These are phyloP conservation scores for Stephanodiscus minutulus DNA, from an alignment of 108 stramenopile species.

Conservation along the genomic window DNA sequence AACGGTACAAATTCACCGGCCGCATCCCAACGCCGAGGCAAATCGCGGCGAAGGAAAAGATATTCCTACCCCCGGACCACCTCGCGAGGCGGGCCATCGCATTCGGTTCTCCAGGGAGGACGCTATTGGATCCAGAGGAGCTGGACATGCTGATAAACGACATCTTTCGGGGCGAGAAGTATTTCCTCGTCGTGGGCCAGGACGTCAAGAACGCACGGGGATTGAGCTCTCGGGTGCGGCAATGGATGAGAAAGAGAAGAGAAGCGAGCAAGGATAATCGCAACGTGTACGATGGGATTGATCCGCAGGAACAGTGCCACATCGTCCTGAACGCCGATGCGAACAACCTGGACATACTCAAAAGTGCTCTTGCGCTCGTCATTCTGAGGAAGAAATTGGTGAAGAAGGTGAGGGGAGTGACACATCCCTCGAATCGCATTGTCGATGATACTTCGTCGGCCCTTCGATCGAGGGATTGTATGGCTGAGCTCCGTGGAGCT, in stretches of 20 bases:
- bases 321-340: constrained; percentile 83
- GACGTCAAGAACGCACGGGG: constrained; percentile 62
- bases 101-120: constrained; percentile 74
- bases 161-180: constrained; percentile 71
- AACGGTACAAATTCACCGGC: constrained; percentile 13
- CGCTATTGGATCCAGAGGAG: constrained; percentile 66
- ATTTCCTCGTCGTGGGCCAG: constrained; percentile 72
- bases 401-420: constrained; percentile 20
- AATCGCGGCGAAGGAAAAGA: constrained; percentile 64
- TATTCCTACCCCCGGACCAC: constrained; percentile 73
- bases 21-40: constrained; percentile 64
- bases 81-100: constrained; percentile 69
- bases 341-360: constrained; percentile 76
- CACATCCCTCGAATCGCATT: constrained; percentile 4
- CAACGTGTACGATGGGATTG: constrained; percentile 21
- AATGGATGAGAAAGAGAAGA: constrained; percentile 36
- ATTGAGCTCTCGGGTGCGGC: constrained; percentile 45
- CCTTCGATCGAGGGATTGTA: constrained; percentile 64
- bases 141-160: constrained; percentile 54
- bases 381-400: constrained; percentile 61
- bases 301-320: constrained; percentile 72
- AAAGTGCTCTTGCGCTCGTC: constrained; percentile 71
- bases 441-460: constrained; percentile 11
- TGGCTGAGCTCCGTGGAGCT: constrained; percentile 55
- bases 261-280: constrained; percentile 8